A percentile compares a stretch with the other conserved stretches of the same genome.
Evolutionary conservation across 1,284 basidiomycete genomes (phyloP).

Genomic region (Ustilago cynodontis): DNA sequence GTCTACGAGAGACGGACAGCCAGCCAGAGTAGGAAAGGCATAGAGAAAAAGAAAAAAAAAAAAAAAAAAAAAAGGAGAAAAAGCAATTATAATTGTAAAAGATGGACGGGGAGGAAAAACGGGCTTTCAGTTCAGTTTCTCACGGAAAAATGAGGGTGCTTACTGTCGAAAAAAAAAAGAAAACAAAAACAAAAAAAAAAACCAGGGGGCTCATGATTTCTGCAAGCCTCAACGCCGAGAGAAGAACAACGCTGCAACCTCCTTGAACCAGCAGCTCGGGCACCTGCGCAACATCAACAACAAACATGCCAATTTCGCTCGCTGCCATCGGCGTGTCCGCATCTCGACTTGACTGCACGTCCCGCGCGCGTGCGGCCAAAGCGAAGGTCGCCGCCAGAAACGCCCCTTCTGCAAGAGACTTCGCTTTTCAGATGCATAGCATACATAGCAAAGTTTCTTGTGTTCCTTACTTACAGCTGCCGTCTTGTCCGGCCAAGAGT

Average conservation of each 20-base stretch:
- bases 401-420: not conserved
- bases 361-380: not conserved
- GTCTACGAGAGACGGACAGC: too few species aligned
- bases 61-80: not conserved
- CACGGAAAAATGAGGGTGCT: conserved; percentile 12
- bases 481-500: not conserved
- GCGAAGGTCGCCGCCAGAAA: conserved; percentile 1
- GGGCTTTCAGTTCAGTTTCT: conserved; percentile 28
- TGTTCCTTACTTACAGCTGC: not conserved
- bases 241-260: not conserved
- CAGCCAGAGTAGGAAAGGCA: too few species aligned
- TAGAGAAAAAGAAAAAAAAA: conserved; percentile 5
- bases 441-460: not conserved
- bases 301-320: conserved; percentile 6
- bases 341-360: not conserved
- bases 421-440: not conserved
- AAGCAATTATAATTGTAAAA: too few species aligned
- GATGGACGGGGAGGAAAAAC: not conserved
- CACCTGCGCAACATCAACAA: not conserved
- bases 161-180: not conserved
- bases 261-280: too few species aligned
- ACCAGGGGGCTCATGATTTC: conserved; percentile 10
- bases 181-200: not conserved
- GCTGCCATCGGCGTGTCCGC: not conserved
- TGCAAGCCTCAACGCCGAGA: conserved; percentile 14